Evolutionary conservation across 148 eudicot species (phyloP).

Genomic region (Hydrangea macrophylla): DNA sequence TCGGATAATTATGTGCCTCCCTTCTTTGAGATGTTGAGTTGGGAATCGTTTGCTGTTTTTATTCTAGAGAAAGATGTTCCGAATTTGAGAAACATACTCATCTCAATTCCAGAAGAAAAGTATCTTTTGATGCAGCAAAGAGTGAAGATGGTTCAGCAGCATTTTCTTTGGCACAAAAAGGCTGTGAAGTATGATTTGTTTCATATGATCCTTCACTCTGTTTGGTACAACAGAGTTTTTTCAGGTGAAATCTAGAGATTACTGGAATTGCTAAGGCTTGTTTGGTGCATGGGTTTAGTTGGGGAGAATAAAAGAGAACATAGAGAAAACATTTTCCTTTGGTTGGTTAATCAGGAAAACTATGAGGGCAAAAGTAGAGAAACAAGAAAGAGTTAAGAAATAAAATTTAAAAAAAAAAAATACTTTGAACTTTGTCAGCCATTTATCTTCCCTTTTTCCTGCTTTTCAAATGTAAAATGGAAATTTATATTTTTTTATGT

Average conservation of each 20-base stretch:
- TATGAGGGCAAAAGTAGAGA: no score
- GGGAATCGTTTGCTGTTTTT: conserved; percentile 72
- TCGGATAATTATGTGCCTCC: conserved; percentile 91
- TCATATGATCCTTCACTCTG: conserved; percentile 82
- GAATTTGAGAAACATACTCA: conserved; percentile 61
- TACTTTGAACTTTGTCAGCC: no score
- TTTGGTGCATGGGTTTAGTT: no score
- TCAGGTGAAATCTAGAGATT: conserved; percentile 22
- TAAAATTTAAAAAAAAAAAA: no score
- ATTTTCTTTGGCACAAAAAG: conserved; percentile 68
- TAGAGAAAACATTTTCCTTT: no score
- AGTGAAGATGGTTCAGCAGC: conserved; percentile 49
- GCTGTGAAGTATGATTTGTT: conserved; percentile 77
- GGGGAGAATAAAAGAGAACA: no score
- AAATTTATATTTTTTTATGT: no score
- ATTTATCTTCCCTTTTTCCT: no score
- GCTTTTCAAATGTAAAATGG: no score
- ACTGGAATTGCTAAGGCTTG: no score
- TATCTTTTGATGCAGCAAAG: conserved; percentile 61
- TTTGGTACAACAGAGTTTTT: conserved; percentile 73
- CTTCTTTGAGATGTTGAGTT: conserved; percentile 65
- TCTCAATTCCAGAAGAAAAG: conserved; percentile 55
- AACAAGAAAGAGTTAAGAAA: no score
- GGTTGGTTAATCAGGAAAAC: no score
- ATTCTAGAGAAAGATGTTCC: conserved; percentile 65